Base-by-base conservation (phyloP, 306 rosid genomes). In the Cucurbita ficifolia region DNA sequence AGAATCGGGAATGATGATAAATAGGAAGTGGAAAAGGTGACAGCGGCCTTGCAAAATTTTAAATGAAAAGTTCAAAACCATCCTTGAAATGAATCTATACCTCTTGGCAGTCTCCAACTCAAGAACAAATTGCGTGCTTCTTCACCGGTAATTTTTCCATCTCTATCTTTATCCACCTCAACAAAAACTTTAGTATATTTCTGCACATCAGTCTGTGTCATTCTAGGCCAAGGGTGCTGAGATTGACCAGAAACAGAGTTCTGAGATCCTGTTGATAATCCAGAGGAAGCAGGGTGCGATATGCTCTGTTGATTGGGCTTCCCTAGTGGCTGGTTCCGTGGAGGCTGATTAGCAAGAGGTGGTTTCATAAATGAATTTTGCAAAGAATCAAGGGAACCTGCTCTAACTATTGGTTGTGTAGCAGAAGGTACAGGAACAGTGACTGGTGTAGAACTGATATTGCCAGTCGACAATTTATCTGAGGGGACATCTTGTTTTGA, bases 61-160 rank as follows among this genome's bases (percentile, higher is more conserved):
- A 35, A 72, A 56, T 14, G 62, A 72, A 48, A 49, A 33, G 13
- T 11, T n/a, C 0, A 14, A 13, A 29, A 50, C 45, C 36, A 9
- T 70, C 59, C 4, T 14, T 17, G 10, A 33, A 70, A 70, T 12
- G 40, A 43, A 77, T 78, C 76, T 77, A 80, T 83, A 95, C 99
- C 99, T 87, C 96, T 88, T 57, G 97, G 96, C 76, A 95, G 69
- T 80, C 87, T 84, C 99, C 99, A 95, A 86, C 92, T 91, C 63
- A 95, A 82, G 77, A 95, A 95, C 85, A 95, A 84, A 85, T 89
- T 87, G 36, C 88, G 96, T 0, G 99, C 97, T 83, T 95, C 96
- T 63, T 87, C 90, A 81, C 97, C 99, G 4, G 93, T 95, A 70
- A 95, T 91, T 84, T 88, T 95, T 70, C 97, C 99, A 81, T 95